phyloP scores from a whole-genome alignment of 345 rosid species.

The Bretschneidera sinensis region DNA sequence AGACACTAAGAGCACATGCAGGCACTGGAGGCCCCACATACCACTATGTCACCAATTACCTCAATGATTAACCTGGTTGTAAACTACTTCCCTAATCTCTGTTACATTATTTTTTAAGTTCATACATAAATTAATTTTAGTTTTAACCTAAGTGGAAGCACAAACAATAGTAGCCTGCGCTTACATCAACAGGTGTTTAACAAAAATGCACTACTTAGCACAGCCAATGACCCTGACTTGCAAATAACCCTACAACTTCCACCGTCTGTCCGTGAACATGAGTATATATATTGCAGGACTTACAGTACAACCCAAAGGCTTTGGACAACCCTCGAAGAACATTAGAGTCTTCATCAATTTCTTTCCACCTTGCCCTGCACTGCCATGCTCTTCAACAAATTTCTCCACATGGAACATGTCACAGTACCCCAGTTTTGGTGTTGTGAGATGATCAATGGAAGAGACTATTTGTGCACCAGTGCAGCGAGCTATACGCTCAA shows the following conservation, averaged over 20 bases:
- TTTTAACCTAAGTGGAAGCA: conserved; percentile 2
- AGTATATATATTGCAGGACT: conserved; percentile 32
- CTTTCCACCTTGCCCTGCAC: conserved; percentile 71
- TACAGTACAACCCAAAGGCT: conserved; percentile 94
- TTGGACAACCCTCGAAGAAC: conserved; percentile 98
- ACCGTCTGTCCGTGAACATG: neutral
- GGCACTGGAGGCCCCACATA: conserved; percentile 2
- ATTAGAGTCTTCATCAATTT: conserved; percentile 75
- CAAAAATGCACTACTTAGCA: neutral
- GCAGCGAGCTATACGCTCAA: conserved; percentile 92
- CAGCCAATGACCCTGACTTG: neutral
- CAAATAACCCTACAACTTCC: neutral
- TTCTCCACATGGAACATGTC: conserved; percentile 81
- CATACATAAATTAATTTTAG: neutral
- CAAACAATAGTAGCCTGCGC: neutral
- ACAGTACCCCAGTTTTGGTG: conserved; percentile 83
- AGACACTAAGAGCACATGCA: neutral
- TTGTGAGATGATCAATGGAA: conserved; percentile 79
- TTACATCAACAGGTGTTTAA: neutral
- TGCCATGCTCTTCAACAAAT: conserved; percentile 74
- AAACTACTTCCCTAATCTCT: conserved; percentile 9
- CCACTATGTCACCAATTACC: neutral
- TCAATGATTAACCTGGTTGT: conserved; percentile 2
- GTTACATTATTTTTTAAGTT: conserved; percentile 10
- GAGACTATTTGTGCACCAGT: conserved; percentile 94